Percentiles rank a stretch among this genome's conserved stretches.
Conservation (phyloP, 2,329 filamentous ascomycete species). For the Cryphonectria carpinicola region DNA sequence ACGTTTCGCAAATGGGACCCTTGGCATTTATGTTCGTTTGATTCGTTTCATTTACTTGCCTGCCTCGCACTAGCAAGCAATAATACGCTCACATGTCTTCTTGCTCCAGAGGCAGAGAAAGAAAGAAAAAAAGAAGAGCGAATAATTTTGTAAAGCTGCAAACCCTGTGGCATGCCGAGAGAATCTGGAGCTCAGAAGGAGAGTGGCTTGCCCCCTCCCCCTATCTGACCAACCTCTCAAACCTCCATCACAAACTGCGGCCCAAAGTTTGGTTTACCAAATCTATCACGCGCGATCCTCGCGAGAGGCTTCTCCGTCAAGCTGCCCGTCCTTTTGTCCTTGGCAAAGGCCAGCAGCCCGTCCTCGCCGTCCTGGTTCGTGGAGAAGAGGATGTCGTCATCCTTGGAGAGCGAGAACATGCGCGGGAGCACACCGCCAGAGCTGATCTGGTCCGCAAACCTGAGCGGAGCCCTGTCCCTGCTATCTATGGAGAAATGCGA, state of each 20-base stretch:
- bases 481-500: constrained; percentile 47
- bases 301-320: constrained; percentile 37
- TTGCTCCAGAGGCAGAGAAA: no score
- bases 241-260: constrained; percentile 38
- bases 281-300: constrained; percentile 33
- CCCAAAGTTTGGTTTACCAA: constrained; percentile 37
- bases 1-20: background rate
- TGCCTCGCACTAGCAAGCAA: background rate
- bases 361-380: constrained; percentile 49
- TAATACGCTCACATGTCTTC: background rate
- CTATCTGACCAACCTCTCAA: background rate
- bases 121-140: no score
- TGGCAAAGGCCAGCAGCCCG: constrained; percentile 46
- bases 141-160: background rate
- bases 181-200: background rate
- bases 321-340: constrained; percentile 36
- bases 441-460: constrained; percentile 40
- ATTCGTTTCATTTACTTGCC: background rate
- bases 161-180: background rate
- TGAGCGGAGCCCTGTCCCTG: constrained; percentile 38
- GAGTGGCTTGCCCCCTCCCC: constrained; percentile 11
- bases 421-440: constrained; percentile 47
- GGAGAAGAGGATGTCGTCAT: constrained; percentile 46
- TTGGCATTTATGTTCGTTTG: background rate
- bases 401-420: constrained; percentile 49